Evolutionary conservation across 2,329 filamentous ascomycete species (phyloP).

Genomic region (Claviceps pazoutovae): DNA sequence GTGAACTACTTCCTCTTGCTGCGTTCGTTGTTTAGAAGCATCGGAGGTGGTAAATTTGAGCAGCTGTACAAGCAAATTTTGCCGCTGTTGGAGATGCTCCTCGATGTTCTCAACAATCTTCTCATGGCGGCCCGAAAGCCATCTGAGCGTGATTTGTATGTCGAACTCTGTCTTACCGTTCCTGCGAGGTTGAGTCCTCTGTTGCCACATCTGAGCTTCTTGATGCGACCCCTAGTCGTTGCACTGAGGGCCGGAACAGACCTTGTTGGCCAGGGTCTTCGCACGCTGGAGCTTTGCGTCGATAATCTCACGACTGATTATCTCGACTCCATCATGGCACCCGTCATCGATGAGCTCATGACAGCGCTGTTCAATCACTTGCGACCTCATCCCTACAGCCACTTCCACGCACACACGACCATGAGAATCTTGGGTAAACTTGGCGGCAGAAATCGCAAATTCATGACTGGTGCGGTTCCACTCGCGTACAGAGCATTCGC

Average conservation of each 20-base stretch:
- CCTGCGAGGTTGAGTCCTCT: conserved; percentile 89
- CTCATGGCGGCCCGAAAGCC: conserved; percentile 82
- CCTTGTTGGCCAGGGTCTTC: conserved; percentile 81
- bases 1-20: conserved; percentile 97
- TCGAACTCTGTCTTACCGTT: conserved; percentile 91
- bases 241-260: conserved; percentile 84
- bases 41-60: conserved; percentile 93
- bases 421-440: conserved; percentile 96
- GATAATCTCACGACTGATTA: conserved; percentile 98
- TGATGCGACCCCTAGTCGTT: conserved; percentile 96
- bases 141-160: conserved; percentile 84
- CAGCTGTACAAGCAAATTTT: conserved; percentile 97
- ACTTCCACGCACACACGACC: conserved; percentile 94
- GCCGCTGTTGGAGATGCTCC: conserved; percentile 87
- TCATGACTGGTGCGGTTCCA: conserved; percentile 79
- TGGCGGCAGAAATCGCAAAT: conserved; percentile 88
- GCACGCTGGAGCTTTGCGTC: conserved; percentile 90
- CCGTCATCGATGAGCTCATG: conserved; percentile 98
- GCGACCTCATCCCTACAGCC: conserved; percentile 84
- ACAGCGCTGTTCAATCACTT: conserved; percentile 93
- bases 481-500: conserved; percentile 72
- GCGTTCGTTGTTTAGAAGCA: conserved; percentile 85
- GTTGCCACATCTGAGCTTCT: conserved; percentile 82
- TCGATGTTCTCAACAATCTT: conserved; percentile 93
- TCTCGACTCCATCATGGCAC: conserved; percentile 95